phyloP scores from a whole-genome alignment of 2,329 filamentous ascomycete genomes.

The Paradendryphiella salina region DNA sequence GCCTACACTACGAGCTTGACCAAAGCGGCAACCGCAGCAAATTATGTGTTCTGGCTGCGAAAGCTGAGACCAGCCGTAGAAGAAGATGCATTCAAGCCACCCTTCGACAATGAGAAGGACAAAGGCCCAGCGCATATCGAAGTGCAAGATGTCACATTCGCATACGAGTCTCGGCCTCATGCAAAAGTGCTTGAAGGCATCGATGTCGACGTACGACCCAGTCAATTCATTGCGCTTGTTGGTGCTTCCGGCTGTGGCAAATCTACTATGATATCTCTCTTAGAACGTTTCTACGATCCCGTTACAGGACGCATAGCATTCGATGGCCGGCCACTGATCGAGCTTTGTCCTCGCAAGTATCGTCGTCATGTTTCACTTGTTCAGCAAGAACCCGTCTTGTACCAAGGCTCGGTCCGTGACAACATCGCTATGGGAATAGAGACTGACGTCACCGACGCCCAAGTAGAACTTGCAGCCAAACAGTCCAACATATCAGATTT shows the following conservation, averaged over 20 bases:
- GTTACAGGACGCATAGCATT: slow-evolving; percentile 76
- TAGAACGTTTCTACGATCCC: slow-evolving; percentile 94
- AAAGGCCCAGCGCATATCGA: slow-evolving; percentile 40
- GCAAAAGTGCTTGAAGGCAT: slow-evolving; percentile 82
- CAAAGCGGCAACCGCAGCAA: slow-evolving; percentile 86
- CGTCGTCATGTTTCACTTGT: slow-evolving; percentile 83
- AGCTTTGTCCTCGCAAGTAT: slow-evolving; percentile 78
- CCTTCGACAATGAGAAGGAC: slow-evolving; percentile 39
- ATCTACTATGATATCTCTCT: slow-evolving; percentile 83
- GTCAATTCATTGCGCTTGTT: slow-evolving; percentile 85
- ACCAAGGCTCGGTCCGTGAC: slow-evolving; percentile 87
- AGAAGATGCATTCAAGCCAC: slow-evolving; percentile 42
- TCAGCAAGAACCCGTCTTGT: slow-evolving; percentile 90
- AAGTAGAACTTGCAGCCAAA: slow-evolving; percentile 75
- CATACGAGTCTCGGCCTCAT: slow-evolving; percentile 78
- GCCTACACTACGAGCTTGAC: slow-evolving; percentile 95
- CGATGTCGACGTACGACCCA: slow-evolving; percentile 66
- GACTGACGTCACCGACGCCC: slow-evolving; percentile 70
- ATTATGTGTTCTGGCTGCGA: slow-evolving; percentile 53
- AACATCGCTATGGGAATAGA: slow-evolving; percentile 75
- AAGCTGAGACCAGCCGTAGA: slow-evolving; percentile 44
- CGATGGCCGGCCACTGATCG: slow-evolving; percentile 77
- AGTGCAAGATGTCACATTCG: slow-evolving; percentile 68
- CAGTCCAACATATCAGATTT: slow-evolving; percentile 55
- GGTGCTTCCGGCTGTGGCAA: slow-evolving; percentile 93